Evolutionary conservation across 352 stramenopile species (phyloP), one percentile per base, ranked within the genome.

Genomic region (Pythium pyrilobum): DNA sequence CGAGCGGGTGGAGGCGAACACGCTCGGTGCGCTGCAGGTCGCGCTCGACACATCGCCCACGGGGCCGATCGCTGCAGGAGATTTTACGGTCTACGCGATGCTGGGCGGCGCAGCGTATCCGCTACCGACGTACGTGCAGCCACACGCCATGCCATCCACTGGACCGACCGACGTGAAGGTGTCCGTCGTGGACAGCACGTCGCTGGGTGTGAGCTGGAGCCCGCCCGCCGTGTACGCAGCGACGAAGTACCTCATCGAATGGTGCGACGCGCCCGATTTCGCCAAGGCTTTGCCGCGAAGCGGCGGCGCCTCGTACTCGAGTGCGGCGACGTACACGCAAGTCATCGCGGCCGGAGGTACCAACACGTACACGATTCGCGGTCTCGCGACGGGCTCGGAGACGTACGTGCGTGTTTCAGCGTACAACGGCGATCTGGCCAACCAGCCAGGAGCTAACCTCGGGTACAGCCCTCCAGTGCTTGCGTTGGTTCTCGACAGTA

Each of bases 381-480:
- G 77, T 15, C 72, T 98, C 31, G 64, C 70, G 1, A 81, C 85
- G 9, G 91, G 79, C 6, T 74, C 83, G 3, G 45, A 72, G 9
- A 97, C 98, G 56, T 95, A 79, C 41, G 81, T 98, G 5, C 80
- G 88, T 2, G 91, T 98, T 3, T 87, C 84, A 1, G 80, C 89
- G 15, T 87, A 83, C 59, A 98, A 97, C 48, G 81, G 85, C n/a
- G 64, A 91, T 18, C 13, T 77, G 4, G 15, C 41, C 0, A 47
- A 23, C 5, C 48, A 64, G 16, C 29, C 64, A 0, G 52, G 32
- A 3, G 42, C 38, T n/a, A 74, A 81, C 39, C 56, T 64, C 2
- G 77, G 71, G 2, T 95, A 95, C 53, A 71, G 80, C 4, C 68
- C 62, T 9, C 81, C 84, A 0, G 70, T 87, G 4, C 55, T 92